phyloP scores from a whole-genome alignment of 352 stramenopile species.

The Globisporangium perplexum region DNA sequence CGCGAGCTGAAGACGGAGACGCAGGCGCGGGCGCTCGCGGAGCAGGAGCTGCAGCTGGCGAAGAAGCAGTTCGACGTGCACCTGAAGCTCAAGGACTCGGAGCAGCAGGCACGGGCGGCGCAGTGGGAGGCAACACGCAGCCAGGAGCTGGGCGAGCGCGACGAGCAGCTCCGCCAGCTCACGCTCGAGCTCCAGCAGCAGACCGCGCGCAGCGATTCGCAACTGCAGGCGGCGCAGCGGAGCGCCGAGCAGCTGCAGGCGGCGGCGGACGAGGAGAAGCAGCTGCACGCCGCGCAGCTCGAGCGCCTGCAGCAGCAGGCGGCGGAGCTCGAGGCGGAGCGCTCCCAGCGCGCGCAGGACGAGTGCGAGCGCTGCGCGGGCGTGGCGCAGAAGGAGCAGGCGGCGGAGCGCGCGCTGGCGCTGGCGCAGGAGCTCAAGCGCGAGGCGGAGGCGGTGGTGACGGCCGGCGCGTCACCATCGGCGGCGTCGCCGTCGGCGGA shows the following conservation, averaged over 20 bases:
- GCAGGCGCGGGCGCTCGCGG: constrained; percentile 42
- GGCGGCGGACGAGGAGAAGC: constrained; percentile 44
- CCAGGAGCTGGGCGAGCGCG: constrained; percentile 29
- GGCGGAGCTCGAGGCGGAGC: constrained; percentile 45
- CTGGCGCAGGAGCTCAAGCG: constrained; percentile 48
- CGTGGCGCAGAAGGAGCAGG: constrained; percentile 28
- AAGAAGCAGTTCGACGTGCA: constrained; percentile 70
- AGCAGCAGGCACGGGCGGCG: constrained; percentile 40
- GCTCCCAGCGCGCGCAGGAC: constrained; percentile 41
- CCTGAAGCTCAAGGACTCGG: constrained; percentile 53
- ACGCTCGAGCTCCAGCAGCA: constrained; percentile 26
- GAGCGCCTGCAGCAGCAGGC: constrained; percentile 47
- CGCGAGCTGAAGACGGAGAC: constrained; percentile 59
- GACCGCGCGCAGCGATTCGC: constrained; percentile 9
- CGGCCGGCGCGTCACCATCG: too few species aligned
- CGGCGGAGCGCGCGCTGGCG: constrained; percentile 37
- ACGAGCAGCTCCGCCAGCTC: constrained; percentile 36
- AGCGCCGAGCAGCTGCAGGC: constrained; percentile 12
- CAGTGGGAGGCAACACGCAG: constrained; percentile 24
- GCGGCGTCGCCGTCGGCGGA: too few species aligned
- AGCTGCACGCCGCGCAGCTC: constrained; percentile 48
- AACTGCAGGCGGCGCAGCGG: constrained; percentile 21
- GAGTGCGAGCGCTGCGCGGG: constrained; percentile 20
- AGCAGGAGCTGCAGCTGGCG: constrained; percentile 65
- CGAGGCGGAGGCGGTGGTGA: constrained; percentile 49